A percentile compares a stretch with the other conserved stretches of the same genome.
Conservation (phyloP, 495 filamentous ascomycete species). For the Hypomontagnella submonticulosa region DNA sequence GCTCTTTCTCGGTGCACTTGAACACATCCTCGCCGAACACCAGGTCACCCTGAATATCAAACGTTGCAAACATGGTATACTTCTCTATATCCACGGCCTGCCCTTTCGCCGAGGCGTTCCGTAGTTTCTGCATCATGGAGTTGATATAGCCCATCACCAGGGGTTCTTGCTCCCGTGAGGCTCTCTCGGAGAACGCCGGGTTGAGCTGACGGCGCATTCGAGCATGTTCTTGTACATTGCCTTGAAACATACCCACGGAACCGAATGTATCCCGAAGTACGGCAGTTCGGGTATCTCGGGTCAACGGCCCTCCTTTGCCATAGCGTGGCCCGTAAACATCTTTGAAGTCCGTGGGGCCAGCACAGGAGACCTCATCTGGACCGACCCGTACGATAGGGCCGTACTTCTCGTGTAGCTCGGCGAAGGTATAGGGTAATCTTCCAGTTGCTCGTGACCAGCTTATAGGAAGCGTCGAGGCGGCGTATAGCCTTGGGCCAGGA, state of each 20-base stretch:
- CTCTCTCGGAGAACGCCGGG: constrained; percentile 62
- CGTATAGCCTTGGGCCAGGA: constrained; percentile 52
- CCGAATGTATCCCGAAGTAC: constrained; percentile 30
- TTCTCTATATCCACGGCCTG: constrained; percentile 51
- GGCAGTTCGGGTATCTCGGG: constrained; percentile 53
- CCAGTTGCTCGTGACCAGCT: constrained; percentile 36
- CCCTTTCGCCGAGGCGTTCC: constrained; percentile 36
- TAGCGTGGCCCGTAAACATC: constrained; percentile 37
- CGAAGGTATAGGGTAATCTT: constrained; percentile 46
- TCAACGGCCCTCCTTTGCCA: constrained; percentile 43
- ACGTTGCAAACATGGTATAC: constrained; percentile 68
- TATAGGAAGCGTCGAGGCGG: constrained; percentile 45
- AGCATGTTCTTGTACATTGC: constrained; percentile 50
- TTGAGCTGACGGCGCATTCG: constrained; percentile 55
- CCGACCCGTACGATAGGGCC: constrained; percentile 59
- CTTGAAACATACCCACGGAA: constrained; percentile 43
- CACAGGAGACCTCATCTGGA: constrained; percentile 44
- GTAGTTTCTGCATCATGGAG: constrained; percentile 54
- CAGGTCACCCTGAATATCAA: constrained; percentile 71
- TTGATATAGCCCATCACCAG: constrained; percentile 56
- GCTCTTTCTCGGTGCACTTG: constrained; percentile 53
- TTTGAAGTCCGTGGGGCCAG: constrained; percentile 32
- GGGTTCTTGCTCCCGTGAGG: constrained; percentile 56
- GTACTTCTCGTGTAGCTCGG: constrained; percentile 55
- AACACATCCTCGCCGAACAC: constrained; percentile 67